Evolutionary conservation across 2,329 filamentous ascomycete species (phyloP).

Genomic region (Ascochyta koolunga): DNA sequence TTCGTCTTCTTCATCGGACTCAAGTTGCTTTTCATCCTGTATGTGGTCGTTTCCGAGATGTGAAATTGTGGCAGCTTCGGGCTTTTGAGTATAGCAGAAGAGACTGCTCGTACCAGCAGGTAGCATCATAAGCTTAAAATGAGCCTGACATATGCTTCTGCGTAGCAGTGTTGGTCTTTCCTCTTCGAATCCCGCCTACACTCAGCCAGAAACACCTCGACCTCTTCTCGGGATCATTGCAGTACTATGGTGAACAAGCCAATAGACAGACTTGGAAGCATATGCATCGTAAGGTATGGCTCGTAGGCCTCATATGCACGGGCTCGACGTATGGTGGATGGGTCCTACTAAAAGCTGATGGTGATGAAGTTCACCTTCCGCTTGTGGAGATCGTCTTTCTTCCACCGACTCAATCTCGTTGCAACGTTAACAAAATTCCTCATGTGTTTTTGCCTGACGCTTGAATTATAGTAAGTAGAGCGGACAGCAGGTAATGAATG

Average conservation of each 20-base stretch:
- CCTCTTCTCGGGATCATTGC: slow-evolving; percentile 35
- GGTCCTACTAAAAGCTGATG: not conserved
- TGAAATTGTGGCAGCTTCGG: slow-evolving; percentile 8
- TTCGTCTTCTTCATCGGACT: slow-evolving; percentile 27
- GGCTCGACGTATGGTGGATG: not conserved
- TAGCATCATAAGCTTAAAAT: not conserved
- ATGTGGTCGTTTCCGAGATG: slow-evolving; percentile 14
- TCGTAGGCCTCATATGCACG: not conserved
- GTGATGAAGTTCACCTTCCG: not conserved
- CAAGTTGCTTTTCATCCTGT: slow-evolving; percentile 31
- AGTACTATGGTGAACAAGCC: slow-evolving; percentile 38
- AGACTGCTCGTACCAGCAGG: slow-evolving; percentile 21
- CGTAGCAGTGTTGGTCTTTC: slow-evolving; percentile 36
- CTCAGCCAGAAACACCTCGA: slow-evolving; percentile 37
- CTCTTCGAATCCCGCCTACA: slow-evolving; percentile 35
- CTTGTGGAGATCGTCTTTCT: not conserved
- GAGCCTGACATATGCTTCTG: slow-evolving; percentile 28
- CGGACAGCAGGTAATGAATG: too few relatives aligned
- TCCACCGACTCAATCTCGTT: not conserved
- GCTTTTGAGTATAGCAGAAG: slow-evolving; percentile 36
- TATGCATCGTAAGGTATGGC: not conserved
- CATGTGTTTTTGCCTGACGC: too few relatives aligned
- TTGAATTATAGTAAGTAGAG: too few relatives aligned
- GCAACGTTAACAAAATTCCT: not conserved
- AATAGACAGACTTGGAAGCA: slow-evolving; percentile 31